Evolutionary conservation across 78 protist species (phyloP).

Genomic region (Speleostelium caveatum): DNA sequence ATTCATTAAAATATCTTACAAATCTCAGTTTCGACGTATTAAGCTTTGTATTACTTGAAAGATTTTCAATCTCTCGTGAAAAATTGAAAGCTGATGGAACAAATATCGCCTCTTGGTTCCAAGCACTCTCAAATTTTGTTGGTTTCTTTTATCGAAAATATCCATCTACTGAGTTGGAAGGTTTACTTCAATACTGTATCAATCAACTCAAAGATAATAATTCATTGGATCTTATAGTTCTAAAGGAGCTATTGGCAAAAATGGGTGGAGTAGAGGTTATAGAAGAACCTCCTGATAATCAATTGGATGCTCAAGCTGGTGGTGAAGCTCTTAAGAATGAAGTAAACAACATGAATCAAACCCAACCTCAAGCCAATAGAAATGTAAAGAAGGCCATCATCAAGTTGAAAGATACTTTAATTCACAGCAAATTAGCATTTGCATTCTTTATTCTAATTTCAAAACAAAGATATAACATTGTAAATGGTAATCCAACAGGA

Average conservation of each 20-base stretch:
- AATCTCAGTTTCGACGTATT: slow-evolving; percentile 54
- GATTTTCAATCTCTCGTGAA: slow-evolving; percentile 9
- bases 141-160: slow-evolving; percentile 75
- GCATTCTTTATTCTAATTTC: slow-evolving; percentile 55
- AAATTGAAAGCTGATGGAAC: slow-evolving; percentile 83
- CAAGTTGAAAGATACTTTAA: slow-evolving; percentile 39
- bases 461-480: slow-evolving; percentile 45
- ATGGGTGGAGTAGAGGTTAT: slow-evolving; percentile 72
- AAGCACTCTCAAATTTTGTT: slow-evolving; percentile 50
- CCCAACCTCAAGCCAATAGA: not conserved
- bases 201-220: slow-evolving; percentile 50
- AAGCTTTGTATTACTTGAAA: slow-evolving; percentile 20
- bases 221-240: slow-evolving; percentile 57
- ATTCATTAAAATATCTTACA: slow-evolving; percentile 56
- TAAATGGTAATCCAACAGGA: not conserved
- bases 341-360: not conserved
- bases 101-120: slow-evolving; percentile 80
- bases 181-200: slow-evolving; percentile 28
- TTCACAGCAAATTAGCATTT: slow-evolving; percentile 38
- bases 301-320: slow-evolving; percentile 82
- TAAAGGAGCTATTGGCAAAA: slow-evolving; percentile 59
- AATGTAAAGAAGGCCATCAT: slow-evolving; percentile 49
- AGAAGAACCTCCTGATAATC: slow-evolving; percentile 66
- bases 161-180: slow-evolving; percentile 66
- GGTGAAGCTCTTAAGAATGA: slow-evolving; percentile 78